Evolutionary conservation across 192 early-diverging fungal species (phyloP).

Genomic region (Spinellus fusiger): DNA sequence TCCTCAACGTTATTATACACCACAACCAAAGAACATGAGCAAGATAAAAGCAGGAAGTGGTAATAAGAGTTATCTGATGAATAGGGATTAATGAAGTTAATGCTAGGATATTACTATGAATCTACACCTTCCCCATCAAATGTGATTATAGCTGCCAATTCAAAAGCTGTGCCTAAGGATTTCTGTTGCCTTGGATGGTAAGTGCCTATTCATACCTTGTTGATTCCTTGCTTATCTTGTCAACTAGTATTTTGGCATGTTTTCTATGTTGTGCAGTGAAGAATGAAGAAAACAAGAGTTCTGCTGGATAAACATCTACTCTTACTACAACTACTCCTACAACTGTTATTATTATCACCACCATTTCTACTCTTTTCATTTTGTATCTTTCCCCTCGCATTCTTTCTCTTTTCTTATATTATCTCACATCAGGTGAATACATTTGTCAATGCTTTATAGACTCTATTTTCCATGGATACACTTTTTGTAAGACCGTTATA

Average conservation of each 20-base stretch:
- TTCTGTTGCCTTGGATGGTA: conserved; percentile 8
- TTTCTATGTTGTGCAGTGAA: conserved; percentile 12
- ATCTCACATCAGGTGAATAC: too few relatives aligned
- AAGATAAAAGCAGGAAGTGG: neutral
- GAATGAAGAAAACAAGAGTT: conserved; percentile 1
- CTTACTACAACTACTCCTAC: neutral
- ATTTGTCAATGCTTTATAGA: neutral
- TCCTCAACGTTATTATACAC: neutral
- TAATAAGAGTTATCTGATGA: neutral
- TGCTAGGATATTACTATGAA: neutral
- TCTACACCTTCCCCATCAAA: neutral
- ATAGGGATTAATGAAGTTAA: neutral
- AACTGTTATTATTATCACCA: neutral
- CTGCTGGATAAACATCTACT: neutral
- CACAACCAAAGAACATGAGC: neutral
- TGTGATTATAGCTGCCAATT: neutral
- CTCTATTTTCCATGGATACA: neutral
- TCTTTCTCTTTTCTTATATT: neutral
- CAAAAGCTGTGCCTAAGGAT: neutral
- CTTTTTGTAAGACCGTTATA: neutral
- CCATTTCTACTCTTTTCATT: neutral
- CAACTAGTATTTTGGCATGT: conserved; percentile 6
- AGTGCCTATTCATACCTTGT: neutral
- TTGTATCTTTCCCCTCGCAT: neutral
- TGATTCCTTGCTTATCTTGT: neutral